These are phyloP conservation scores for Neobulgaria alba DNA, from an alignment of 2,329 filamentous ascomycete species.

Conservation along the genomic window DNA sequence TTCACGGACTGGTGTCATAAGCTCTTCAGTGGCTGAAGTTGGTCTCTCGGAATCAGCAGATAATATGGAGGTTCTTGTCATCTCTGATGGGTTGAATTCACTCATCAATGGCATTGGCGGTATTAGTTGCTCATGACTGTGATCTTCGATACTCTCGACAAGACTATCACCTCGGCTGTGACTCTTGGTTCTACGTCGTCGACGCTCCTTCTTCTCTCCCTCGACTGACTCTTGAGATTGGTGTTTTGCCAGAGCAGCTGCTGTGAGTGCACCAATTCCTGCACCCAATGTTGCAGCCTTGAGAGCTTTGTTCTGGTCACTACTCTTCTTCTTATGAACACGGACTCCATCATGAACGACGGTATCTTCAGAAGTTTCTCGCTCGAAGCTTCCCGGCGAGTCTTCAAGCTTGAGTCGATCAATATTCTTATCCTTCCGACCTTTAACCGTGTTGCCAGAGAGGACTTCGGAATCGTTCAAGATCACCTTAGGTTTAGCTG, in stretches of 20 bases:
- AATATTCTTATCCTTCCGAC: conserved; percentile 42
- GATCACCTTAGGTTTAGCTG: conserved; percentile 50
- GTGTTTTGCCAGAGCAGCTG: conserved; percentile 54
- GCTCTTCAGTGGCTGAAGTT: conserved; percentile 56
- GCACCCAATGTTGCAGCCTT: conserved; percentile 23
- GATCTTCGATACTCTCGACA: conserved; percentile 42
- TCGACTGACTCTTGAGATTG: conserved; percentile 53
- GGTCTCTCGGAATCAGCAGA: conserved; percentile 72
- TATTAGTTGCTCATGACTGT: conserved; percentile 45
- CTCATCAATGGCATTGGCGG: conserved; percentile 86
- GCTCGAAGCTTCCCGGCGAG: conserved; percentile 28
- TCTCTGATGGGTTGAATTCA: conserved; percentile 74
- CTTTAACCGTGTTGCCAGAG: conserved; percentile 43
- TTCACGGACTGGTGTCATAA: conserved; percentile 48
- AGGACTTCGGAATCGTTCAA: conserved; percentile 49
- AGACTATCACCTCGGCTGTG: conserved; percentile 38
- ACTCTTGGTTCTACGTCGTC: conserved; percentile 34
- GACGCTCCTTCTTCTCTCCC: conserved; percentile 33
- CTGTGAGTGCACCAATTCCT: conserved; percentile 48
- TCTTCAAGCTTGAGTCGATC: conserved; percentile 30
- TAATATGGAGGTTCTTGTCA: conserved; percentile 80
- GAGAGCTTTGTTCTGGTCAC: conserved; percentile 20
- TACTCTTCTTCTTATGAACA: conserved; percentile 28
- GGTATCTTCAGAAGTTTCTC: conserved; percentile 38
- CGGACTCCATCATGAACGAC: conserved; percentile 42